phyloP scores from a whole-genome alignment of 352 stramenopile species.

The Pythium coloratum region DNA sequence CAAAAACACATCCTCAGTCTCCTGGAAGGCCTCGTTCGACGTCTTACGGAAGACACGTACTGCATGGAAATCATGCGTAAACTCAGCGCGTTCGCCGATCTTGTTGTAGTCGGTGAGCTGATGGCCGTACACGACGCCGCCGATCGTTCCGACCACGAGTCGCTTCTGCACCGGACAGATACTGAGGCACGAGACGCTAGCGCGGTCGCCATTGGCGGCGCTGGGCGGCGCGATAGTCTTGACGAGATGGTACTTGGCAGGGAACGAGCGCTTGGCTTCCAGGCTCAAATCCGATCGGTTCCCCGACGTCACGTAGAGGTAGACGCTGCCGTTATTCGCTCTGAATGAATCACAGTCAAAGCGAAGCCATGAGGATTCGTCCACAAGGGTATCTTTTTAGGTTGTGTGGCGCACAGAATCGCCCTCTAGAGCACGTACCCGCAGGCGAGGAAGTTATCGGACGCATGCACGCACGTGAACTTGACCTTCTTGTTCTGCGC shows the following conservation, averaged over 20 bases:
- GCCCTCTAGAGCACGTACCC: slow-evolving; percentile 45
- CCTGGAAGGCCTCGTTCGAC: neutral
- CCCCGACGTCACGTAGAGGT: slow-evolving; percentile 74
- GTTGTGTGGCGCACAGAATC: neutral
- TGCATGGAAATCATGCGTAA: slow-evolving; percentile 83
- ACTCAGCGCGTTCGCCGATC: slow-evolving; percentile 87
- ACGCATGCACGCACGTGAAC: slow-evolving; percentile 84
- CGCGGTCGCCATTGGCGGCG: slow-evolving; percentile 51
- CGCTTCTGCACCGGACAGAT: slow-evolving; percentile 82
- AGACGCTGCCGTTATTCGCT: slow-evolving; percentile 81
- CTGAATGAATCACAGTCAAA: slow-evolving; percentile 22
- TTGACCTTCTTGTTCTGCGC: slow-evolving; percentile 55
- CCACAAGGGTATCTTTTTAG: neutral
- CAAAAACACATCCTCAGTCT: neutral
- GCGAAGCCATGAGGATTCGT: neutral
- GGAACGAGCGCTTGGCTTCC: slow-evolving; percentile 35
- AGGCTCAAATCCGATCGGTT: slow-evolving; percentile 22
- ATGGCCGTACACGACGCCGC: slow-evolving; percentile 77
- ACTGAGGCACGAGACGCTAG: slow-evolving; percentile 70
- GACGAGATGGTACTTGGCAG: slow-evolving; percentile 80
- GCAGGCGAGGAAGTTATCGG: slow-evolving; percentile 84
- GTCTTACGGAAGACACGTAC: slow-evolving; percentile 22
- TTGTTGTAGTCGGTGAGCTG: slow-evolving; percentile 85
- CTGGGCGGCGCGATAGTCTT: slow-evolving; percentile 82
- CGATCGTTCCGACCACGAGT: slow-evolving; percentile 77